Base-by-base conservation (phyloP, 225 moss, liverwort and hornwort species). In the Bryum argenteum region DNA sequence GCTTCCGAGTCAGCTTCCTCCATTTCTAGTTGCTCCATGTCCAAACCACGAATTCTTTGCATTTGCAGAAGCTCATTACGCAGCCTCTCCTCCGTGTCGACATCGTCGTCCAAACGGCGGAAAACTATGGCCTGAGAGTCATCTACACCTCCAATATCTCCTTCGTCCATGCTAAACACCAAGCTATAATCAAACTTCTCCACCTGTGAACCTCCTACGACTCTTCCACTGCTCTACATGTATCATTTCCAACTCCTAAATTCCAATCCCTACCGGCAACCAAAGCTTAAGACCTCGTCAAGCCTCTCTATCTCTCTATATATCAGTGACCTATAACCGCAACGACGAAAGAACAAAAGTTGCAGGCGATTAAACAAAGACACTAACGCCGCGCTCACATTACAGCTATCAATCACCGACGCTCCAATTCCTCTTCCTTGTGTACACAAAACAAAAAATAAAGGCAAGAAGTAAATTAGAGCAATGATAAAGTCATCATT, bases 1-100 rank as follows among this genome's bases (percentile, higher is more conserved):
- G 70, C 82, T 54, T 88, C 86, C 57, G 86, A 84, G 77, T 84
- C 88, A 18, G 81, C 90, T 65, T 90, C 92, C 71, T 90, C 92
- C 72, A 81, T 88, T 77, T 92, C 88, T 42, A 85, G 77, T 75
- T 90, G 86, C 74, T 92, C 92, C 75, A 75, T 75, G 20, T 80
- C 80, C 59, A 80, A 71, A 54, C 71, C 80, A 66, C 80, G 71
- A 45, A 81, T 63, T 71, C 76, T 71, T 72, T 69, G 72, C 72
- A 81, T 76, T 73, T 77, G 76, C 21, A 72, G 67, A 53, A 67
- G 81, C 72, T 81, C 81, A 64, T 64, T 69, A 48, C 69, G 58
- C 17, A 47, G 63, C 54, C 56, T 63, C 11, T 48, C 62, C 26
- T 69, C 41, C 23, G 16, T 28, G 48, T 47, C 47, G 26, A 44